Percentiles rank a stretch among this genome's conserved stretches.
These are phyloP conservation scores for Aurinia saxatilis DNA, from an alignment of 345 rosid genomes.

Conservation along the genomic window DNA sequence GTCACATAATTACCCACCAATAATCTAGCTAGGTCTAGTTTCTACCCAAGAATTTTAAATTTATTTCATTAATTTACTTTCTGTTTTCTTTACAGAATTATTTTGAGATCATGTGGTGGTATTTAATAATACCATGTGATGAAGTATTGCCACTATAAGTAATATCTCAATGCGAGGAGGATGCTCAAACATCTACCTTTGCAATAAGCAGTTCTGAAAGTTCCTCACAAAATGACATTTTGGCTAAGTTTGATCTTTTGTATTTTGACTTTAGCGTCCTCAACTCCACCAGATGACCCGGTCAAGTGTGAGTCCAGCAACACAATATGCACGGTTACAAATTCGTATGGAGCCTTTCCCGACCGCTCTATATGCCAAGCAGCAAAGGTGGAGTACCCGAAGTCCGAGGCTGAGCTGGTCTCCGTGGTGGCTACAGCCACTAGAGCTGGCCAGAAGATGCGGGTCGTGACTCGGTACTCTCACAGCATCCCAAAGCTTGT, in stretches of 20 bases:
- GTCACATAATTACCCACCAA: not conserved
- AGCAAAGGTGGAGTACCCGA: conserved; percentile 49
- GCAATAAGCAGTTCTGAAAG: not conserved
- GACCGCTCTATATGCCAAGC: conserved; percentile 58
- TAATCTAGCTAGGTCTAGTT: not conserved
- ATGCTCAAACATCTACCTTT: not conserved
- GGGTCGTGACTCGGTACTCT: conserved; percentile 53
- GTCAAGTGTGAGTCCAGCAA: conserved; percentile 40
- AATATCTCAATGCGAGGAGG: not conserved
- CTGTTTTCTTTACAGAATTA: not conserved
- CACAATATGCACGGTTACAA: conserved; percentile 57
- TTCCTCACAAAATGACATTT: conserved; percentile 1
- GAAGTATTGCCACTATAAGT: not conserved
- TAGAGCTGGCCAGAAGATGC: conserved; percentile 46
- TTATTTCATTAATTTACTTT: not conserved
- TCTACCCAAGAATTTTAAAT: not conserved
- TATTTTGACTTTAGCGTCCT: not conserved
- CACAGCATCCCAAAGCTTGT: conserved; percentile 73
- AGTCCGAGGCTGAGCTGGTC: conserved; percentile 46
- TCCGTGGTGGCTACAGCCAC: conserved; percentile 51
- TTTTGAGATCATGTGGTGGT: not conserved
- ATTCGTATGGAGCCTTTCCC: conserved; percentile 66
- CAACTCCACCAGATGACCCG: conserved; percentile 57
- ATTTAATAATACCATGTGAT: not conserved
- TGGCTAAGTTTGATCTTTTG: conserved; percentile 12